phyloP scores from a whole-genome alignment of 208 protist genomes.

The Leishmania guyanensis region DNA sequence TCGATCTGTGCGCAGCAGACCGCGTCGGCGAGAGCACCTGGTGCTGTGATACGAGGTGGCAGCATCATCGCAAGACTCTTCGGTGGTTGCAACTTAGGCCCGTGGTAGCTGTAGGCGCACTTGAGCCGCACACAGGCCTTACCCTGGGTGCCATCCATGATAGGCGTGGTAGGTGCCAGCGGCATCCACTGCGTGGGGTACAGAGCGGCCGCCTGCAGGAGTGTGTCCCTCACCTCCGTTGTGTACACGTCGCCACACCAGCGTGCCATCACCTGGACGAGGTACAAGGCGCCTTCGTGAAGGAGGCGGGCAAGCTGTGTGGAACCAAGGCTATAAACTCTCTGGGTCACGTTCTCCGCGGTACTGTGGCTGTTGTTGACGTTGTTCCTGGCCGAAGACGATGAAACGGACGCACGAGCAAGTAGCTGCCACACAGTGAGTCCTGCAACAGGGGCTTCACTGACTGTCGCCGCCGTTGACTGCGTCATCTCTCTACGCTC shows the following conservation, averaged over 20 bases:
- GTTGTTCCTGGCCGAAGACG: background rate
- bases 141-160: background rate
- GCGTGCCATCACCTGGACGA: conserved; percentile 22
- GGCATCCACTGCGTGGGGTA: conserved; percentile 34
- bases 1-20: conserved; percentile 31
- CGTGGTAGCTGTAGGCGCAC: conserved; percentile 26
- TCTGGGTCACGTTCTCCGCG: background rate
- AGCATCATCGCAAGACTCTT: background rate
- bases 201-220: conserved; percentile 19
- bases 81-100: background rate
- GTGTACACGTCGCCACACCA: conserved; percentile 26
- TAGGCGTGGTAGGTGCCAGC: background rate
- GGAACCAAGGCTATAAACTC: conserved; percentile 20
- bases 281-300: conserved; percentile 24
- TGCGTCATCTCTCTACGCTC: background rate
- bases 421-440: conserved; percentile 33
- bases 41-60: background rate
- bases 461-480: background rate
- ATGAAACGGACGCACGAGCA: background rate
- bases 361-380: background rate
- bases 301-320: conserved; percentile 20
- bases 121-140: conserved; percentile 21
- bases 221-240: conserved; percentile 17
- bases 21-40: conserved; percentile 8
- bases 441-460: background rate